Base-by-base conservation (phyloP, 2,329 filamentous ascomycete species). In the Diaporthe nobilis region DNA sequence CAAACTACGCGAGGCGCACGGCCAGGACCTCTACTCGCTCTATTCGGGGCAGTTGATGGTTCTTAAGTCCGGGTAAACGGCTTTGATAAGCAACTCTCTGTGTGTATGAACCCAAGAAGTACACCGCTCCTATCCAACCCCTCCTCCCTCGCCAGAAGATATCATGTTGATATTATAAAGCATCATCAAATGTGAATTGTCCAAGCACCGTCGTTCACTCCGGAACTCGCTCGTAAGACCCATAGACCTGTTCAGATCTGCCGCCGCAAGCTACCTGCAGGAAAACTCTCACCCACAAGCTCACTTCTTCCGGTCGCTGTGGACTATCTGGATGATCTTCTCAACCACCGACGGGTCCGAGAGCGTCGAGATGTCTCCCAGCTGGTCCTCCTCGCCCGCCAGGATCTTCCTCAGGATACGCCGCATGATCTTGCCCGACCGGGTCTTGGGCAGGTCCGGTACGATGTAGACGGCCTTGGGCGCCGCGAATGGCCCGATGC, bases 341-440 rank as follows among this genome's bases (percentile, higher is more conserved):
- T 94, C 92, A 37, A 99, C 96, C 34, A 98, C 93, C 76, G 88
- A 91, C 63, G 97, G 97, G 84, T 99, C 96, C 76, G 95, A 97
- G 71, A 98, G 90, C 93, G 97, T 98, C 28, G 94, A 94, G 49
- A 90, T 97, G 82, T 99, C 97, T 80, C 97, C 97, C 72, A 99
- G 89, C 86, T 98, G 96, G 84, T 99, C 97, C 86, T 98, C 96
- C 88, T 99, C 97, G 49, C 96, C 96, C 22, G 96, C 96, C 80
- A 99, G 86, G 82, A 99, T 98, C 94, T 99, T 99, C 81, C 97
- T 91, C 88, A 99, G 86, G 82, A 99, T 98, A 78, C 97, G 93
- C 78, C 97, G 92, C 97, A 99, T 99, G 82, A 99, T 99, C 93
- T 99, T 99, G 79, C 97, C 97, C 80, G 94, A 98, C 80, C 97